These are phyloP conservation scores for Hibiscus syriacus DNA, from an alignment of 345 rosid species.

Conservation along the genomic window DNA sequence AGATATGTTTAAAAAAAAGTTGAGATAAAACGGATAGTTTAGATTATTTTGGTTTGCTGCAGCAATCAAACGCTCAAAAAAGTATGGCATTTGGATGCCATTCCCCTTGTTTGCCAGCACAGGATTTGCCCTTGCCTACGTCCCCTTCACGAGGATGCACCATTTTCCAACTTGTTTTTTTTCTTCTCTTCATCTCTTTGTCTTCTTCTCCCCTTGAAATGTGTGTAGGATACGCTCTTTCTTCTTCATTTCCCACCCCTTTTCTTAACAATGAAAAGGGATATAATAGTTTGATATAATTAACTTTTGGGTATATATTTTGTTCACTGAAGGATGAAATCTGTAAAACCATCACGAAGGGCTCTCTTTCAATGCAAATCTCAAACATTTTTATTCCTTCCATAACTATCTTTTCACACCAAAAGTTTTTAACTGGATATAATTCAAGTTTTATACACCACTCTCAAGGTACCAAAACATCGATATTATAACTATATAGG, in stretches of 20 bases:
- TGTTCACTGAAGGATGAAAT: constrained; percentile 30
- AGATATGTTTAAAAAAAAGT: no score
- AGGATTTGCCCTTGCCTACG: constrained; percentile 18
- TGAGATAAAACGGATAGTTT: no score
- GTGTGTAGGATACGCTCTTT: constrained; percentile 47
- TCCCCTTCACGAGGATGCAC: constrained; percentile 53
- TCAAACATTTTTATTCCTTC: neutral
- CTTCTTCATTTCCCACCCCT: no score
- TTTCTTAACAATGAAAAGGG: neutral
- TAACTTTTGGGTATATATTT: constrained; percentile 28
- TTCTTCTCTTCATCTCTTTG: constrained; percentile 45
- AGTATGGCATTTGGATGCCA: constrained; percentile 6
- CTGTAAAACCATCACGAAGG: constrained; percentile 17
- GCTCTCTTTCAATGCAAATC: constrained; percentile 1
- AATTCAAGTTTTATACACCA: constrained; percentile 28
- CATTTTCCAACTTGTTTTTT: constrained; percentile 46
- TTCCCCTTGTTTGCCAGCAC: constrained; percentile 3
- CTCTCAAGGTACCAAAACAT: constrained; percentile 13
- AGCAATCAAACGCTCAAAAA: neutral
- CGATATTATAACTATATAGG: neutral
- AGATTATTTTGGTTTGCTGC: neutral
- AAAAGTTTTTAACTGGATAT: neutral
- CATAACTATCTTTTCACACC: no score
- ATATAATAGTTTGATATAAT: neutral
- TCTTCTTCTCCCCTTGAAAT: constrained; percentile 55